Conservation (phyloP, 192 early-diverging fungal species). For the Obelidium mucronatum region DNA sequence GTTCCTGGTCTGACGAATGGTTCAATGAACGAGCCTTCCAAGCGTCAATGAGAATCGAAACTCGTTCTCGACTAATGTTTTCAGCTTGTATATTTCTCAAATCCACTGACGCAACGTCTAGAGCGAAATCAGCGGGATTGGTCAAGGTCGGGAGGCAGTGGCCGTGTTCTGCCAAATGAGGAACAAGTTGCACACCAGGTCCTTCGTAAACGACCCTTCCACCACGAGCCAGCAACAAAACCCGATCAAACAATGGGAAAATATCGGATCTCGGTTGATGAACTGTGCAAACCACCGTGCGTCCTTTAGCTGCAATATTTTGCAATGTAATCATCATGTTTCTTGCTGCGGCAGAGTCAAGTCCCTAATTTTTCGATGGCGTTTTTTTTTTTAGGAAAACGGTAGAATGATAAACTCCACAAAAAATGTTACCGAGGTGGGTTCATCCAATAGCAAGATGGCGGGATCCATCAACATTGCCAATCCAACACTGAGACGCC, state of each 20-base stretch:
- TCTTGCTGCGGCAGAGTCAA: conserved; percentile 39
- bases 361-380: conserved; percentile 15
- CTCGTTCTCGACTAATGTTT: conserved; percentile 5
- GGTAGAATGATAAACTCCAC: no score
- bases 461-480: conserved; percentile 43
- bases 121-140: conserved; percentile 50
- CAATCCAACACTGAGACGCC: conserved; percentile 71
- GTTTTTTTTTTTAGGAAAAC: conserved; percentile 17
- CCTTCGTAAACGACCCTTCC: conserved; percentile 46
- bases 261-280: conserved; percentile 86
- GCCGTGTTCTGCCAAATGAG: conserved; percentile 39
- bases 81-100: conserved; percentile 39
- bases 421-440: conserved; percentile 24
- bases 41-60: conserved; percentile 26
- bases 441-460: conserved; percentile 44
- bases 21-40: conserved; percentile 11
- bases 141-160: conserved; percentile 35
- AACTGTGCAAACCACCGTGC: conserved; percentile 77
- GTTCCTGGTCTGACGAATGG: neutral
- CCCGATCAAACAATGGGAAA: conserved; percentile 72
- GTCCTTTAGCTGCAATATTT: conserved; percentile 28
- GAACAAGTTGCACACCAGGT: conserved; percentile 21
- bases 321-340: conserved; percentile 40
- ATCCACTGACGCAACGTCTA: conserved; percentile 52
- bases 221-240: conserved; percentile 31